These are phyloP conservation scores for Microcyclosporella mali DNA, from an alignment of 2,329 filamentous ascomycete genomes.

Conservation along the genomic window DNA sequence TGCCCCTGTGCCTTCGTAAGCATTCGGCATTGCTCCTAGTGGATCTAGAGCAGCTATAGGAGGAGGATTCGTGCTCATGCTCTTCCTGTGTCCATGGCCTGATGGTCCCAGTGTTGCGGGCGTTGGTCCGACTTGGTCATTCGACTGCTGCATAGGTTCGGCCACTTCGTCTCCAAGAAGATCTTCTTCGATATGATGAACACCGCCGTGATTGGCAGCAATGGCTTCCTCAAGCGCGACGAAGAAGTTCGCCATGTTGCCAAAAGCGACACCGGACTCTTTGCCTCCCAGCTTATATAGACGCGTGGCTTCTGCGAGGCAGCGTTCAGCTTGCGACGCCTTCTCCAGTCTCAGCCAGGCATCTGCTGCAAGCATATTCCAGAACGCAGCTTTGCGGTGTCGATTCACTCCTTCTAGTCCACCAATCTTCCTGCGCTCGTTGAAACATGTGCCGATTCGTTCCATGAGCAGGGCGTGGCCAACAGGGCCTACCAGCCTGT, in stretches of 20 bases:
- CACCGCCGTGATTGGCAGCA: conserved; percentile 34
- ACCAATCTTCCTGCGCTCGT: conserved; percentile 60
- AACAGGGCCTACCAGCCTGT: conserved; percentile 64
- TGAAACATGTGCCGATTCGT: conserved; percentile 77
- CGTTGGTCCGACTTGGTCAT: conserved; percentile 30
- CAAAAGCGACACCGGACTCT: conserved; percentile 34
- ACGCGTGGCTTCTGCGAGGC: conserved; percentile 62
- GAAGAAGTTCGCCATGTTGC: conserved; percentile 57
- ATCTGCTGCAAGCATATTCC: conserved; percentile 77
- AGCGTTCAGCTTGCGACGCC: conserved; percentile 69
- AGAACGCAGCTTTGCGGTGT: conserved; percentile 79
- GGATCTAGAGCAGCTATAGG: conserved; percentile 28
- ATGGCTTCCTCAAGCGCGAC: conserved; percentile 61
- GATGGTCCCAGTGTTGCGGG: conserved; percentile 1
- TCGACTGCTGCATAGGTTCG: conserved; percentile 30
- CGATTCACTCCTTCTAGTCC: conserved; percentile 64
- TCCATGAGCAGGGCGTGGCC: conserved; percentile 82
- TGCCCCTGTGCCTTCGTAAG: conserved; percentile 15
- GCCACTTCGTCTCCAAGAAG: conserved; percentile 25
- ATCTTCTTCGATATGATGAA: conserved; percentile 31
- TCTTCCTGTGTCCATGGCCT: conserved; percentile 38
- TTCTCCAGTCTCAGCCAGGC: conserved; percentile 75
- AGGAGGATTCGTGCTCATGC: conserved; percentile 32
- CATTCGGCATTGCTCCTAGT: conserved; percentile 26
- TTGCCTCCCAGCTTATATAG: conserved; percentile 38